Percentiles rank a stretch among this genome's conserved stretches.
Evolutionary conservation across 2,329 filamentous ascomycete species (phyloP).

Genomic region (Cordyceps cicadae): DNA sequence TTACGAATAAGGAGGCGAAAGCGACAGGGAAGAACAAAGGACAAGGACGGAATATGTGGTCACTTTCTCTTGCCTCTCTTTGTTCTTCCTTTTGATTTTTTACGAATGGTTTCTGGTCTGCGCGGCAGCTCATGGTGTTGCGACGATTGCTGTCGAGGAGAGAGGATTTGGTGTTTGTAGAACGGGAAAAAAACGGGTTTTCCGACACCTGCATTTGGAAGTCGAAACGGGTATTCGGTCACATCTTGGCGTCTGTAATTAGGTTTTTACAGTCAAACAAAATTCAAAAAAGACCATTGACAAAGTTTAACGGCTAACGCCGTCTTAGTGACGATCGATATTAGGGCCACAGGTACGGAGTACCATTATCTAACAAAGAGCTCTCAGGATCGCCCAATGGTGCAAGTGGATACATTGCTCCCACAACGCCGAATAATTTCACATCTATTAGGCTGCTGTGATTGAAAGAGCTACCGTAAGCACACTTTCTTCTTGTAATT

Average conservation of each 20-base stretch:
- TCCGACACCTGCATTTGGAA: slow-evolving; percentile 50
- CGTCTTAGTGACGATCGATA: neutral
- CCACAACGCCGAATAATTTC: neutral
- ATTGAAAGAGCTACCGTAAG: neutral
- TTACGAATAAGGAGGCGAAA: slow-evolving; percentile 12
- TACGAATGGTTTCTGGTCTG: neutral
- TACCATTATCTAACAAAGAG: neutral
- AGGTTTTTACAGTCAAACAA: slow-evolving; percentile 52
- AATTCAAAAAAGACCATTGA: slow-evolving; percentile 33
- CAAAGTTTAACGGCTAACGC: slow-evolving; percentile 2
- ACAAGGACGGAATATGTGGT: slow-evolving; percentile 1
- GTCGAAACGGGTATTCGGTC: slow-evolving; percentile 51
- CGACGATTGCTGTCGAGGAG: slow-evolving; percentile 3
- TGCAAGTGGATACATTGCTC: slow-evolving; percentile 1
- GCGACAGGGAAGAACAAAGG: slow-evolving; percentile 3
- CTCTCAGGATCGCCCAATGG: neutral
- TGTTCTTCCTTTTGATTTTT: neutral
- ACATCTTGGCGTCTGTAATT: slow-evolving; percentile 60
- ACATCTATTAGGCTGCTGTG: neutral
- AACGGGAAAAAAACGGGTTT: slow-evolving; percentile 42
- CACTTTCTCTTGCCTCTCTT: neutral
- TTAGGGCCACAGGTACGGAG: neutral
- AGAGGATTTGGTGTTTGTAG: slow-evolving; percentile 30
- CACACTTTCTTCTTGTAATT: too few relatives aligned
- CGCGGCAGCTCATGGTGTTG: neutral